Percentiles rank a stretch among this genome's conserved stretches.
These are phyloP conservation scores for Limonomyces culmigenus DNA, from an alignment of 1,284 basidiomycete genomes.

Conservation along the genomic window DNA sequence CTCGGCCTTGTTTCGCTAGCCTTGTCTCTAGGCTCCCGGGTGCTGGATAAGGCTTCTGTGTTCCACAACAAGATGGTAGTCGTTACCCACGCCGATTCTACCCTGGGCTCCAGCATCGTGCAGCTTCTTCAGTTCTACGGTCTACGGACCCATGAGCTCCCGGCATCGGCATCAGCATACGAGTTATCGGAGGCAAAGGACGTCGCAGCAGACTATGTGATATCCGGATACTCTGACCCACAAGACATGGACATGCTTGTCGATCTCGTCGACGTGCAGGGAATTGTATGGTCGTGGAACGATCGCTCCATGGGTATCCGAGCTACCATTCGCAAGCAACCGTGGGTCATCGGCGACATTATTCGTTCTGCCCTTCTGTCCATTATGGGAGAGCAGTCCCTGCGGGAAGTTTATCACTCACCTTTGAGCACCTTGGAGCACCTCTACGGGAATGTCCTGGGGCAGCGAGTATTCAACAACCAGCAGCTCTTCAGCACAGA, in stretches of 20 bases:
- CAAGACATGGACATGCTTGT: no score
- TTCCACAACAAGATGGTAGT: no score
- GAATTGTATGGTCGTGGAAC: no score
- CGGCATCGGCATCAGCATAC: background rate
- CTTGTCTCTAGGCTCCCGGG: no score
- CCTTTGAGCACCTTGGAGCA: slow-evolving; percentile 5
- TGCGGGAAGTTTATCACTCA: slow-evolving; percentile 1
- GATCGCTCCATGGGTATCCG: background rate
- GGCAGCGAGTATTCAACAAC: no score
- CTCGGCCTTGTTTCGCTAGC: no score
- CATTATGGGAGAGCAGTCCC: background rate
- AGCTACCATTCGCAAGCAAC: background rate
- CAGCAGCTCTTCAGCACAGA: slow-evolving; percentile 1
- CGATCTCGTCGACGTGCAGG: no score
- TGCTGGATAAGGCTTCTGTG: no score
- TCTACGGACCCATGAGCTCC: no score
- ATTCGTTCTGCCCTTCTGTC: no score
- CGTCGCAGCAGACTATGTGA: background rate
- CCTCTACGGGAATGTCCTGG: background rate
- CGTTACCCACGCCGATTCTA: slow-evolving; percentile 1
- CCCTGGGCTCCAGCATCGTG: background rate
- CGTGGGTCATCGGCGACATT: slow-evolving; percentile 1
- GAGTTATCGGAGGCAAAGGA: background rate
- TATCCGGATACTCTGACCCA: background rate
- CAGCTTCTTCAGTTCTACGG: background rate